A percentile compares a stretch with the other conserved stretches of the same genome.
Evolutionary conservation across 2,329 filamentous ascomycete genomes (phyloP).

Genomic region (Colletotrichum tropicicola): DNA sequence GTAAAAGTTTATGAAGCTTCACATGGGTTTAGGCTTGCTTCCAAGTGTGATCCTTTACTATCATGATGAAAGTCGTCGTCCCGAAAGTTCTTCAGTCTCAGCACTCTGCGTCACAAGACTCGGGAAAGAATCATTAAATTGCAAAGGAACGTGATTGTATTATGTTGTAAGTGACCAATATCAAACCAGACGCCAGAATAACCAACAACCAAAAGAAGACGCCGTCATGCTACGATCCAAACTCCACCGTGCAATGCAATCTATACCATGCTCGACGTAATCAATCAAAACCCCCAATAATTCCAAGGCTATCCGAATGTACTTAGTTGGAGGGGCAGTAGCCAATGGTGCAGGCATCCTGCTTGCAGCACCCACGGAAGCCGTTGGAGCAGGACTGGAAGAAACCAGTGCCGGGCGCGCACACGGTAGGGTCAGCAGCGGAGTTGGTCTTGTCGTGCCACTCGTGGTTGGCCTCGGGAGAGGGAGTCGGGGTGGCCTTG

Average conservation of each 20-base stretch:
- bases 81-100: no score
- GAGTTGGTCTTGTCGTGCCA: background rate
- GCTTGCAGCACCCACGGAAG: slow-evolving; percentile 20
- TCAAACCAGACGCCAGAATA: background rate
- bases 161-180: background rate
- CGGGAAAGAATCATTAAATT: no score
- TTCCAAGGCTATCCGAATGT: background rate
- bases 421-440: slow-evolving; percentile 21
- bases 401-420: slow-evolving; percentile 16
- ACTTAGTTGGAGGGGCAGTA: slow-evolving; percentile 14
- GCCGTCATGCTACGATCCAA: slow-evolving; percentile 12
- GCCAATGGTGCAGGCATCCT: slow-evolving; percentile 18
- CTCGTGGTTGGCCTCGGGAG: no score
- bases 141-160: slow-evolving; percentile 9
- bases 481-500: no score
- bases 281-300: no score
- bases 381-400: slow-evolving; percentile 24
- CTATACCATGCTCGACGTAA: background rate
- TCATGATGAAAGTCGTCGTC: no score
- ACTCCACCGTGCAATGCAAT: slow-evolving; percentile 1
- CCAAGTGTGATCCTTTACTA: no score
- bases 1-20: no score
- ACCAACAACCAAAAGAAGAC: background rate
- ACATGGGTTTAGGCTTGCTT: no score
- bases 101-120: no score